These are phyloP conservation scores for Wickerhamiella parazyma DNA, from an alignment of 805 yeast genomes.

Conservation along the genomic window DNA sequence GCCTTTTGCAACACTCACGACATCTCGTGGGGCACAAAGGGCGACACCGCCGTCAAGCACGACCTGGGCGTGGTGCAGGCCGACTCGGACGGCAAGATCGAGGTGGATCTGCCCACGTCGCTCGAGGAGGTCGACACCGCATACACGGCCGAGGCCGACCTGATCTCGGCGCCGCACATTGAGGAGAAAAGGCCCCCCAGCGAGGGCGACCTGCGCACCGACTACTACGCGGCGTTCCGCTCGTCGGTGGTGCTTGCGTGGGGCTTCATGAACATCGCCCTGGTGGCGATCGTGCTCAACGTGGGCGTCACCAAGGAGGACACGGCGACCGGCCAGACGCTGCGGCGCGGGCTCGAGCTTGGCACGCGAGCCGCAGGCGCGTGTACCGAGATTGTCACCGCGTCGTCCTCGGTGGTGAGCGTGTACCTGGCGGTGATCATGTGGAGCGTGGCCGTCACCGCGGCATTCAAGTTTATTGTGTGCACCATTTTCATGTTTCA, in stretches of 20 bases:
- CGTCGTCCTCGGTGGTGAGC: slow-evolving; percentile 20
- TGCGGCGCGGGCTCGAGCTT: background rate
- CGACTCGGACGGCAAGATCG: slow-evolving; percentile 48
- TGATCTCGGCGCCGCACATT: slow-evolving; percentile 32
- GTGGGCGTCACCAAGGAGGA: slow-evolving; percentile 35
- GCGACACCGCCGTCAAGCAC: slow-evolving; percentile 47
- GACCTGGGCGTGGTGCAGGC: slow-evolving; percentile 79
- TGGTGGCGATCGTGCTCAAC: slow-evolving; percentile 71
- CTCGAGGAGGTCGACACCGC: slow-evolving; percentile 61
- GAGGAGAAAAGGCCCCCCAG: slow-evolving; percentile 23
- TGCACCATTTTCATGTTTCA: slow-evolving; percentile 41
- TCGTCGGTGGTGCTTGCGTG: slow-evolving; percentile 80
- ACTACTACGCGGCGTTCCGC: slow-evolving; percentile 82
- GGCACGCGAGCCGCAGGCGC: slow-evolving; percentile 7
- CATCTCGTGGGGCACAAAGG: slow-evolving; percentile 96
- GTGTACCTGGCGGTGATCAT: slow-evolving; percentile 69
- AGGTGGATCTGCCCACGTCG: slow-evolving; percentile 63
- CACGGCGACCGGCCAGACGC: slow-evolving; percentile 16
- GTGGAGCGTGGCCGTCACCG: slow-evolving; percentile 89
- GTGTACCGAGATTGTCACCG: slow-evolving; percentile 25
- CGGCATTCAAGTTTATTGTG: slow-evolving; percentile 70
- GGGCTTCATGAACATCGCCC: slow-evolving; percentile 74
- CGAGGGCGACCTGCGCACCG: slow-evolving; percentile 45
- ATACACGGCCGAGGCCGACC: slow-evolving; percentile 51
- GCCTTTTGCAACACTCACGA: slow-evolving; percentile 95